These are phyloP conservation scores for Senna tora DNA, from an alignment of 306 rosid species.

Conservation along the genomic window DNA sequence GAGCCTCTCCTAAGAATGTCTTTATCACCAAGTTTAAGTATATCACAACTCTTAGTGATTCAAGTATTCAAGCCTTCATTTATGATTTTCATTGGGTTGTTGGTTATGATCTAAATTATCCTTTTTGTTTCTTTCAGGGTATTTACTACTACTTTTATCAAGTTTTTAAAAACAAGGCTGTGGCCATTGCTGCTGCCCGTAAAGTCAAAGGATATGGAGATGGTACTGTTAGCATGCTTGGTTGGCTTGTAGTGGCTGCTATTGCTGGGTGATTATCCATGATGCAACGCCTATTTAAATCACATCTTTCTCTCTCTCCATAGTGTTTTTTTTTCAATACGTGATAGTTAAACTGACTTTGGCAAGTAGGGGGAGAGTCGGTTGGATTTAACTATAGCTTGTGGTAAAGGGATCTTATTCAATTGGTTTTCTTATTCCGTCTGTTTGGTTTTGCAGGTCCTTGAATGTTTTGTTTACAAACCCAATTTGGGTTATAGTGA, in stretches of 20 bases:
- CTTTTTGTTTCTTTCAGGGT: constrained; percentile 54
- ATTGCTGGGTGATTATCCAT: constrained; percentile 65
- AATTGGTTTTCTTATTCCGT: constrained; percentile 8
- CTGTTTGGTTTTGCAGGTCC: constrained; percentile 61
- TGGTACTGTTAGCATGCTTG: constrained; percentile 85
- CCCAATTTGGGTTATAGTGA: constrained; percentile 91
- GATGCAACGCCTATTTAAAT: constrained; percentile 12
- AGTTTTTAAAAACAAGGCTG: constrained; percentile 84
- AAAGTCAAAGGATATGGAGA: constrained; percentile 66
- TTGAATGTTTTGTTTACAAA: constrained; percentile 73
- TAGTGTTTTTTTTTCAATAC: neutral
- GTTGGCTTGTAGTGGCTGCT: constrained; percentile 88
- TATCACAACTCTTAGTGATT: neutral
- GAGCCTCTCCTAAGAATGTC: neutral
- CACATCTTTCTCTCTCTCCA: neutral
- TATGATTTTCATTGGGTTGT: constrained; percentile 12
- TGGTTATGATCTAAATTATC: constrained; percentile 19
- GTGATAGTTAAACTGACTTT: constrained; percentile 5
- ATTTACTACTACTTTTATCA: constrained; percentile 85
- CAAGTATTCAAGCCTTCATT: neutral
- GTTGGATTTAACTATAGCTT: constrained; percentile 9
- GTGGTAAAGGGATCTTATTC: constrained; percentile 1
- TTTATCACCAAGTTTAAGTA: neutral
- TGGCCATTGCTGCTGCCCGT: constrained; percentile 72
- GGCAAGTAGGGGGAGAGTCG: neutral